Conservation (phyloP, 73 alveolate genomes). For the Halteria grandinella region DNA sequence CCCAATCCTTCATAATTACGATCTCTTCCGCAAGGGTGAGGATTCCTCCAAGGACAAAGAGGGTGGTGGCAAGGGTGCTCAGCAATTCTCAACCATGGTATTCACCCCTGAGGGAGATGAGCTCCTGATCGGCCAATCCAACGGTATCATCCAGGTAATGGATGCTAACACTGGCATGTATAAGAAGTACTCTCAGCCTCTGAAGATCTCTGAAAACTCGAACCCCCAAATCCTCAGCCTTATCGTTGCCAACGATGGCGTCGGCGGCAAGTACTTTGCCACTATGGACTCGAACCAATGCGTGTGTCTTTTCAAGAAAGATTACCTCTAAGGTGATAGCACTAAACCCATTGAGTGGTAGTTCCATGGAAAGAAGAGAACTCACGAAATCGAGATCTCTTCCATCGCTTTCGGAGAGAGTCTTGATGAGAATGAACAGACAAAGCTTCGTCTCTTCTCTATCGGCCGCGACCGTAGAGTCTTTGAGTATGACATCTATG, state of each 20-base stretch:
- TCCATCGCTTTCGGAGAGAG: slow-evolving; percentile 86
- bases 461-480: slow-evolving; percentile 84
- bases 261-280: slow-evolving; percentile 76
- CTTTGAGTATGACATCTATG: slow-evolving; percentile 79
- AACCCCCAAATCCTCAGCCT: slow-evolving; percentile 30
- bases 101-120: slow-evolving; percentile 94
- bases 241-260: slow-evolving; percentile 70
- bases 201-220: slow-evolving; percentile 54
- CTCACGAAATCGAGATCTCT: slow-evolving; percentile 80
- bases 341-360: slow-evolving; percentile 80
- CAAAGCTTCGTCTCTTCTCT: slow-evolving; percentile 73
- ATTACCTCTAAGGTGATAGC: slow-evolving; percentile 63
- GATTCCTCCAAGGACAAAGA: slow-evolving; percentile 76
- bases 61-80: slow-evolving; percentile 73
- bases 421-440: slow-evolving; percentile 77
- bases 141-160: slow-evolving; percentile 47
- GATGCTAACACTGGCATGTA: slow-evolving; percentile 53
- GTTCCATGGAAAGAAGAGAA: slow-evolving; percentile 78
- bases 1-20: slow-evolving; percentile 70
- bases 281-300: slow-evolving; percentile 81
- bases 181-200: slow-evolving; percentile 22
- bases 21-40: slow-evolving; percentile 77
- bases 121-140: slow-evolving; percentile 47
- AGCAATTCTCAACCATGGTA: slow-evolving; percentile 86
- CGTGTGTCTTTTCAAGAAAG: slow-evolving; percentile 79